Conservation (phyloP, 768 basidiomycete genomes). For the Tricholoma saponaceum region DNA sequence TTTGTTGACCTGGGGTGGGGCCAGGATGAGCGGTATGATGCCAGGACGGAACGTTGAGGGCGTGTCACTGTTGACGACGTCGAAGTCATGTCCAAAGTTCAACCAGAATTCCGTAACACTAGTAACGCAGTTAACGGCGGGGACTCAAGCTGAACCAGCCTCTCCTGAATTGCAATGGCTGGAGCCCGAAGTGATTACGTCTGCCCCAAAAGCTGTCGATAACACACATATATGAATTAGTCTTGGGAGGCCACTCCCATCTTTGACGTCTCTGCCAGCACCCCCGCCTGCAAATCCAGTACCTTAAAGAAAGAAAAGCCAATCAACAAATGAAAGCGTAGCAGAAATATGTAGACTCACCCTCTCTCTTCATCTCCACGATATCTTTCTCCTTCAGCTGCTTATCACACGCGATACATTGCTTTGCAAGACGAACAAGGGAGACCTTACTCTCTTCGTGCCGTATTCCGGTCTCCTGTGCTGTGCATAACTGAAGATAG, state of each 20-base stretch:
- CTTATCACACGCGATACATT: slow-evolving; percentile 86
- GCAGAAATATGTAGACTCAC: slow-evolving; percentile 31
- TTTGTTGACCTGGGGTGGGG: neutral
- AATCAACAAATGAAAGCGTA: neutral
- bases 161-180: too few relatives aligned
- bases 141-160: too few relatives aligned
- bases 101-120: too few relatives aligned
- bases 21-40: neutral
- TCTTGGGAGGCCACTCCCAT: slow-evolving; percentile 85
- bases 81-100: too few relatives aligned
- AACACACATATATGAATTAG: too few relatives aligned
- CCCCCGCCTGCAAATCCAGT: slow-evolving; percentile 97
- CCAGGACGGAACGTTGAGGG: too few relatives aligned
- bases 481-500: slow-evolving; percentile 87
- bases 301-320: slow-evolving; percentile 37
- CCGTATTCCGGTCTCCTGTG: slow-evolving; percentile 85
- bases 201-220: too few relatives aligned
- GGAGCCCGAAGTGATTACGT: too few relatives aligned
- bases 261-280: slow-evolving; percentile 80
- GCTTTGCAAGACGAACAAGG: slow-evolving; percentile 70
- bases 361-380: slow-evolving; percentile 86
- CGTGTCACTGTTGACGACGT: too few relatives aligned
- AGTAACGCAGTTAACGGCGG: too few relatives aligned
- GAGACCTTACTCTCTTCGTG: slow-evolving; percentile 82
- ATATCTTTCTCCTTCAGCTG: slow-evolving; percentile 64